These are phyloP conservation scores for Sporobolomyces pararoseus DNA, from an alignment of 768 basidiomycete species.

Conservation along the genomic window DNA sequence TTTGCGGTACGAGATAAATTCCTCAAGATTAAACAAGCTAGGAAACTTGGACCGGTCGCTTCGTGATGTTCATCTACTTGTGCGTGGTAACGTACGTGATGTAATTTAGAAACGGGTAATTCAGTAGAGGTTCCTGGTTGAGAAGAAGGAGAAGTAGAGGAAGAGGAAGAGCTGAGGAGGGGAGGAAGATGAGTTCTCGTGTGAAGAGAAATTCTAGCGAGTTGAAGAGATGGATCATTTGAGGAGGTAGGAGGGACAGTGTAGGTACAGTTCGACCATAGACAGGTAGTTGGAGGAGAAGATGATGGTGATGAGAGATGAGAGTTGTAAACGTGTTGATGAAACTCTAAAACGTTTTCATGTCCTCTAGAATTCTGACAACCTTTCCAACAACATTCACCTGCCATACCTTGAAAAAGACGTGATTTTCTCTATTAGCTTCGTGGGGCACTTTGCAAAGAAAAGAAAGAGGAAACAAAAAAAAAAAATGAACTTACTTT, in stretches of 20 bases:
- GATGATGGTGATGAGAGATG: slow-evolving; percentile 12
- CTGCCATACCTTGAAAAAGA: neutral
- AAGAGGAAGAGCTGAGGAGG: neutral
- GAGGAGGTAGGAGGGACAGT: neutral
- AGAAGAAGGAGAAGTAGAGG: neutral
- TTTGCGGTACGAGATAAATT: slow-evolving; percentile 36
- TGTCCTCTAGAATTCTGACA: neutral
- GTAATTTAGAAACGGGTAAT: neutral
- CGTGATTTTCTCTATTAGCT: too few species aligned
- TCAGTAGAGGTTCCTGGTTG: neutral
- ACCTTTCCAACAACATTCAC: slow-evolving; percentile 19
- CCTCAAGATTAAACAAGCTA: slow-evolving; percentile 35
- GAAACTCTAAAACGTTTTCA: neutral
- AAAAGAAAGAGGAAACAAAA: too few species aligned
- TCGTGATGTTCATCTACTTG: slow-evolving; percentile 20
- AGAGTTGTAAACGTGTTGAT: slow-evolving; percentile 29
- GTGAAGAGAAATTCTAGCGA: slow-evolving; percentile 30
- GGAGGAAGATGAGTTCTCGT: slow-evolving; percentile 29
- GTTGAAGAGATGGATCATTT: slow-evolving; percentile 11
- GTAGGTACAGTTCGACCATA: slow-evolving; percentile 11
- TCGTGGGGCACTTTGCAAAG: too few species aligned
- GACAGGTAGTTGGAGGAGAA: neutral
- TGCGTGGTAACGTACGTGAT: slow-evolving; percentile 33
- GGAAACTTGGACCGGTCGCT: slow-evolving; percentile 13
- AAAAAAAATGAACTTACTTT: too few species aligned